A percentile compares a stretch with the other conserved stretches of the same genome.
Evolutionary conservation across 2,329 filamentous ascomycete genomes (phyloP).

Genomic region (Cytospora leucostoma): DNA sequence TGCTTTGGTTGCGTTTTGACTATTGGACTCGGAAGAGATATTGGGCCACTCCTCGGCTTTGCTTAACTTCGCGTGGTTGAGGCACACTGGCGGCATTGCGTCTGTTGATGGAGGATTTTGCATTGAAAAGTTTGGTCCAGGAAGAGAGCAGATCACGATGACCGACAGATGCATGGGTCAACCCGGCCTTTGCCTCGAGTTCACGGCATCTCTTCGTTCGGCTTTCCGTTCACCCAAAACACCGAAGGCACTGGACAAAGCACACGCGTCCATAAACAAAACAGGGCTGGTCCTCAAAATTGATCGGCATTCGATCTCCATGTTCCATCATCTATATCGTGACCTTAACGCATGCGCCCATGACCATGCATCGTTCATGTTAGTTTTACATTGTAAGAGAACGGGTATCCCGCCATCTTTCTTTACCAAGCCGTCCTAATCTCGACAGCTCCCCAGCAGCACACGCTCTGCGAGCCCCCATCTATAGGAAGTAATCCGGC

Average conservation of each 20-base stretch:
- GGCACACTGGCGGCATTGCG: neutral
- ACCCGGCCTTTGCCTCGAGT: neutral
- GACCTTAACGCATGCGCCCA: slow-evolving; percentile 5
- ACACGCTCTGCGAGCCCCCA: neutral
- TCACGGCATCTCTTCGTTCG: neutral
- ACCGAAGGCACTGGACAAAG: neutral
- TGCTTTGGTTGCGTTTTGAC: neutral
- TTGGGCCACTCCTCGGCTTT: neutral
- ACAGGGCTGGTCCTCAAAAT: slow-evolving; percentile 11
- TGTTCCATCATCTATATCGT: slow-evolving; percentile 12
- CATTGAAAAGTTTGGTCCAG: neutral
- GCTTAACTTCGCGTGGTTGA: neutral
- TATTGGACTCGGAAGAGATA: neutral
- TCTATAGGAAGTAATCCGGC: slow-evolving; percentile 71
- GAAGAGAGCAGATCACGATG: neutral
- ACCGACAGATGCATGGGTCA: neutral
- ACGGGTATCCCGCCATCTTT: neutral
- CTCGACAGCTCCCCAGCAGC: slow-evolving; percentile 8
- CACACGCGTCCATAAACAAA: neutral
- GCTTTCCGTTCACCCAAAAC: neutral
- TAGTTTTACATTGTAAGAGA: neutral
- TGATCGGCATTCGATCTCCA: slow-evolving; percentile 16
- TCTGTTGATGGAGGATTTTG: neutral
- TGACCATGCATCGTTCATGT: neutral
- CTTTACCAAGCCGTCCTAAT: neutral